Evolutionary conservation across 2,329 filamentous ascomycete genomes (phyloP).

Genomic region (Leptographium wingfieldii): DNA sequence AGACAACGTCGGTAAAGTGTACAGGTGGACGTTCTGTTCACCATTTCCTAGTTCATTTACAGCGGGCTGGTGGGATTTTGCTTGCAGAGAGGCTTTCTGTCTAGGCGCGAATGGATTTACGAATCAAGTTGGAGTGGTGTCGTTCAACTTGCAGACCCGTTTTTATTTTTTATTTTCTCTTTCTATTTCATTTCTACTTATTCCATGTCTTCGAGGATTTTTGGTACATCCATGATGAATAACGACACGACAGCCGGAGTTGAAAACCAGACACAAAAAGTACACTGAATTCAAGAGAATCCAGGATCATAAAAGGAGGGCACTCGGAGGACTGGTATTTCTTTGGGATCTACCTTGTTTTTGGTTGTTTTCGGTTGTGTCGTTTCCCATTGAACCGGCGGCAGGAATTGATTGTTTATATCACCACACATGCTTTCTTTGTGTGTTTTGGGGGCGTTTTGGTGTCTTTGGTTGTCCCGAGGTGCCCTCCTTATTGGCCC

Average conservation of each 20-base stretch:
- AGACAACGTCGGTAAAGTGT: not conserved
- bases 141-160: not conserved
- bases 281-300: not conserved
- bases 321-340: not conserved
- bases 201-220: not conserved
- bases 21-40: not conserved
- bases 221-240: slow-evolving; percentile 4
- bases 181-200: not conserved
- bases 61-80: not conserved
- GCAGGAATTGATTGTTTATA: not conserved
- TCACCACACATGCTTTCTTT: not conserved
- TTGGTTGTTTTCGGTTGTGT: not conserved
- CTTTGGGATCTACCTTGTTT: not conserved
- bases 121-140: not conserved
- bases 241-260: slow-evolving; percentile 7
- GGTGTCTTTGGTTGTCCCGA: not conserved
- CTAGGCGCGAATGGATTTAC: not conserved
- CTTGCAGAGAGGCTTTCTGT: not conserved
- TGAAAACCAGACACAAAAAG: slow-evolving; percentile 3
- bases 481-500: not conserved
- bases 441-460: not conserved
- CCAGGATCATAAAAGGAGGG: slow-evolving; percentile 2
- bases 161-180: not conserved
- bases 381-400: not conserved
- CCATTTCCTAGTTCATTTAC: not conserved